Evolutionary conservation across 768 basidiomycete species (phyloP).

Genomic region (Boletales sp.): DNA sequence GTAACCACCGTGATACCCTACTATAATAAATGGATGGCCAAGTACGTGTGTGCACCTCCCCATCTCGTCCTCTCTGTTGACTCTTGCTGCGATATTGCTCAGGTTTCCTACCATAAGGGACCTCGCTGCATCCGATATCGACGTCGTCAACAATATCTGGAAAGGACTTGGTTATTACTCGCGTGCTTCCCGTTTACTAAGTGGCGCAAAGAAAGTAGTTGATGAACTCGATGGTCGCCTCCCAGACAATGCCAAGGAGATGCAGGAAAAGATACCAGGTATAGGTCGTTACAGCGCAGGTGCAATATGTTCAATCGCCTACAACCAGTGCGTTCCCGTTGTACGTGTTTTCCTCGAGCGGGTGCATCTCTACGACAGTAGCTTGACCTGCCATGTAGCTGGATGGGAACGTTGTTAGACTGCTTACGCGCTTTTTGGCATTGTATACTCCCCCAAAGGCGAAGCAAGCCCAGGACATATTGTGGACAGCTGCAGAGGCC

Average conservation of each 20-base stretch:
- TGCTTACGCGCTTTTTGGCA: conserved; percentile 81
- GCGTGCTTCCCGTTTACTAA: conserved; percentile 75
- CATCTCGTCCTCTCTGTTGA: not conserved
- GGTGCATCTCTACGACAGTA: not conserved
- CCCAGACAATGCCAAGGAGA: conserved; percentile 73
- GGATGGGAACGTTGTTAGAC: conserved; percentile 86
- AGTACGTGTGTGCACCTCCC: conserved; percentile 39
- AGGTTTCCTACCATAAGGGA: conserved; percentile 82
- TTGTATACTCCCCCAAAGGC: conserved; percentile 79
- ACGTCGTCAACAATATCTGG: conserved; percentile 88
- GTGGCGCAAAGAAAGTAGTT: conserved; percentile 80
- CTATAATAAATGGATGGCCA: conserved; percentile 84
- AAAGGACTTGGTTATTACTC: conserved; percentile 92
- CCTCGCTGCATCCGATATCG: conserved; percentile 68
- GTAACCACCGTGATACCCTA: conserved; percentile 93
- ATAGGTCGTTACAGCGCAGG: conserved; percentile 89
- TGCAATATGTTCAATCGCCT: conserved; percentile 83
- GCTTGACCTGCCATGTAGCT: conserved; percentile 43
- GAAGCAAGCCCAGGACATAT: conserved; percentile 69
- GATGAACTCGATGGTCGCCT: conserved; percentile 62
- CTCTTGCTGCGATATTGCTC: not conserved
- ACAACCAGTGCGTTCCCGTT: conserved; percentile 77
- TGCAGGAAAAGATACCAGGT: conserved; percentile 83
- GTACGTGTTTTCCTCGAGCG: conserved; percentile 44
- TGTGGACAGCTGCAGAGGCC: conserved; percentile 77